Percentiles rank a stretch among this genome's conserved stretches.
These are phyloP conservation scores for Aspergillus novofumigatus DNA, from an alignment of 2,329 filamentous ascomycete genomes.

Conservation along the genomic window DNA sequence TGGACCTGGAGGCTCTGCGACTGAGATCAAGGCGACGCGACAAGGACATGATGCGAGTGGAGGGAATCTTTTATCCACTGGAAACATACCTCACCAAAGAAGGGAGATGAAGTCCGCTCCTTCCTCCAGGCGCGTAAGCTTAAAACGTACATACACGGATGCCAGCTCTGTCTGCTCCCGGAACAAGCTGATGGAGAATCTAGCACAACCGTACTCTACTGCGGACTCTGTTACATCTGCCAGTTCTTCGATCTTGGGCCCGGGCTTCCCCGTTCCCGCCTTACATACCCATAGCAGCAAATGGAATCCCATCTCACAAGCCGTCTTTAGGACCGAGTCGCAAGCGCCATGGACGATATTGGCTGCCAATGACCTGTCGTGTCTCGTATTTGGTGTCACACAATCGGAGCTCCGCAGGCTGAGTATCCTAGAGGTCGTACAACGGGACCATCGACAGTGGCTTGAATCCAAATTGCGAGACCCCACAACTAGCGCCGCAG, in stretches of 20 bases:
- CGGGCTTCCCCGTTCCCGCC: constrained; percentile 45
- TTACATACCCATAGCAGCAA: constrained; percentile 87
- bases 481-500: constrained; percentile 50
- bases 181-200: constrained; percentile 76
- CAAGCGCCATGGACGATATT: constrained; percentile 92
- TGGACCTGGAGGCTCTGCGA: constrained; percentile 26
- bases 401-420: constrained; percentile 90
- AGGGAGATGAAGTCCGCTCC: constrained; percentile 43
- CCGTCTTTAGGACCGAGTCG: constrained; percentile 94
- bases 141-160: constrained; percentile 89
- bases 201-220: constrained; percentile 74
- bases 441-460: constrained; percentile 84
- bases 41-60: constrained; percentile 18
- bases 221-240: constrained; percentile 43
- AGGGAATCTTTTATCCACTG: constrained; percentile 27
- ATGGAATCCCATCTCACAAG: constrained; percentile 87
- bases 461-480: constrained; percentile 77
- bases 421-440: constrained; percentile 91
- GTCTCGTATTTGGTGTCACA: constrained; percentile 98
- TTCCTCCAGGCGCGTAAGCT: constrained; percentile 57
- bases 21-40: constrained; percentile 16
- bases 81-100: constrained; percentile 28
- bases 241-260: constrained; percentile 31
- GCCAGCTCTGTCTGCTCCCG: constrained; percentile 69
- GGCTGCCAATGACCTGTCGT: constrained; percentile 92